phyloP scores from a whole-genome alignment of 1,139 yeast species.

The Hyphopichia fennica region DNA sequence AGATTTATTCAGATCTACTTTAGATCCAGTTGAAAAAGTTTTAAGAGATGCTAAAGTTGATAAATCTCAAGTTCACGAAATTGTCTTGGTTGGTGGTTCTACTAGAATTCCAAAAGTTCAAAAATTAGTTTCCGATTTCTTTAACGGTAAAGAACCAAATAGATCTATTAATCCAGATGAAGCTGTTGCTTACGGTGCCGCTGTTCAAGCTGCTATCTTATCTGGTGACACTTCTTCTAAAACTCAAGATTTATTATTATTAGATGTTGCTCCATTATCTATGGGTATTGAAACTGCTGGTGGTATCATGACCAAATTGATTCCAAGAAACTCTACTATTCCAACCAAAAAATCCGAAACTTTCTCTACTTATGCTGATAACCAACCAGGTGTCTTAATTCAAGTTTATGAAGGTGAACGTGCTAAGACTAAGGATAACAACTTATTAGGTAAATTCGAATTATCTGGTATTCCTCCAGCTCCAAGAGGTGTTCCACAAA shows the following conservation, averaged over 20 bases:
- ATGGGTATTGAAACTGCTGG: constrained; percentile 97
- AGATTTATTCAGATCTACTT: constrained; percentile 94
- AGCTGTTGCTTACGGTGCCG: constrained; percentile 98
- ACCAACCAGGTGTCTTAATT: constrained; percentile 95
- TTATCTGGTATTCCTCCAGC: constrained; percentile 96
- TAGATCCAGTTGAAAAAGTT: constrained; percentile 97
- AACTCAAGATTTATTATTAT: constrained; percentile 81
- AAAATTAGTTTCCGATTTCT: constrained; percentile 94
- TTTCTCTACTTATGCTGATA: constrained; percentile 95
- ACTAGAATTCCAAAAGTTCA: constrained; percentile 99
- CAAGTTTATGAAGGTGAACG: constrained; percentile 98
- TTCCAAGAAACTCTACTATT: constrained; percentile 94
- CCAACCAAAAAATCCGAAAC: constrained; percentile 97
- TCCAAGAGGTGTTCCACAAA: constrained; percentile 97
- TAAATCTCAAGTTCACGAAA: constrained; percentile 88
- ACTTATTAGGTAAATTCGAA: constrained; percentile 93
- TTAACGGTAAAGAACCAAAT: constrained; percentile 95
- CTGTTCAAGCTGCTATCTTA: constrained; percentile 94
- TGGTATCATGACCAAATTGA: constrained; percentile 96
- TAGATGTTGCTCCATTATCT: constrained; percentile 92
- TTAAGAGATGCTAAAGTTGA: constrained; percentile 91
- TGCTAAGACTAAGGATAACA: constrained; percentile 93
- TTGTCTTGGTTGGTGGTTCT: constrained; percentile 98
- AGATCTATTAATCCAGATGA: constrained; percentile 98
- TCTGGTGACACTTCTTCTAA: constrained; percentile 62